Conservation (phyloP, 208 protist species). For the Trypanosoma caninum region DNA sequence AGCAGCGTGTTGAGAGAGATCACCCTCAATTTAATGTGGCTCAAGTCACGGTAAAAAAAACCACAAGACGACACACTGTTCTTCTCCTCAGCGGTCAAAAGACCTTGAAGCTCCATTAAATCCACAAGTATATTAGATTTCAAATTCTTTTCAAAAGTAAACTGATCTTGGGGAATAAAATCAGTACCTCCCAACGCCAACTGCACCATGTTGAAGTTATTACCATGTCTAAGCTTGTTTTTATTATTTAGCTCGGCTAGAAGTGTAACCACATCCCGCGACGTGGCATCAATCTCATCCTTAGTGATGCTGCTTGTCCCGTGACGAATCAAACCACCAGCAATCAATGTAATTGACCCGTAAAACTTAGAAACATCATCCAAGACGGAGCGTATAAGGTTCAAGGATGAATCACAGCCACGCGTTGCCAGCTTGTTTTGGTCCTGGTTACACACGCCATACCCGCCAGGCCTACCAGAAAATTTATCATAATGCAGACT, state of each 20-base stretch:
- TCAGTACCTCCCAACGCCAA: constrained; percentile 20
- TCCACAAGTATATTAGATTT: constrained; percentile 25
- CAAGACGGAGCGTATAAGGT: constrained; percentile 43
- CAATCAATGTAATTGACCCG: constrained; percentile 41
- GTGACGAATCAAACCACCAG: constrained; percentile 70
- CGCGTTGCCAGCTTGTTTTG: constrained; percentile 28
- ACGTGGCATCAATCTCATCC: constrained; percentile 8
- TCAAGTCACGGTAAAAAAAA: constrained; percentile 54
- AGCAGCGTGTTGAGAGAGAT: constrained; percentile 77
- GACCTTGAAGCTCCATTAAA: constrained; percentile 21
- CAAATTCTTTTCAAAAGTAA: constrained; percentile 17
- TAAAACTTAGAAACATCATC: constrained; percentile 36
- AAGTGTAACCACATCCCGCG: constrained; percentile 10
- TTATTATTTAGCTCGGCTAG: background rate
- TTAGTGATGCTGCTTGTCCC: constrained; percentile 15
- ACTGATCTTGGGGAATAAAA: constrained; percentile 16
- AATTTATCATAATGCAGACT: constrained; percentile 77
- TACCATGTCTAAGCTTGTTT: background rate
- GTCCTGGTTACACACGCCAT: constrained; percentile 38
- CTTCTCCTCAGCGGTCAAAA: constrained; percentile 42
- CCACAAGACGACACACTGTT: constrained; percentile 48
- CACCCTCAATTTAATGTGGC: constrained; percentile 27
- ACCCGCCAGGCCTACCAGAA: constrained; percentile 50
- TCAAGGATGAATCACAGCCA: constrained; percentile 59
- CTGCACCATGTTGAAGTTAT: background rate